phyloP scores from a whole-genome alignment of 345 rosid species.

The Salix dunnii region DNA sequence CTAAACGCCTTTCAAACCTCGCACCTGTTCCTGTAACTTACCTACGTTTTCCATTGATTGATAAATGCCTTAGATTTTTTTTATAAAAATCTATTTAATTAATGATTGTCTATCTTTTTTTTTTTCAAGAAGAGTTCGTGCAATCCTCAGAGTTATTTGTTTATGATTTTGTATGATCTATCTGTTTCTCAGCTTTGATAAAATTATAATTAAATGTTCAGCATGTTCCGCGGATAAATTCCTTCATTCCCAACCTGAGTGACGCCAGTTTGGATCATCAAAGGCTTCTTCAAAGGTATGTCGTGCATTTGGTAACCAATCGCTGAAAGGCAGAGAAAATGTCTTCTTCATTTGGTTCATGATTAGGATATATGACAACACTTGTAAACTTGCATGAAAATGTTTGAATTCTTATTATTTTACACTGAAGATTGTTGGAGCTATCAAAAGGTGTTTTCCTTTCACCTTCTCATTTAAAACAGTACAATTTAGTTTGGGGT shows the following conservation, averaged over 20 bases:
- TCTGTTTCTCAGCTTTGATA: conserved; percentile 13
- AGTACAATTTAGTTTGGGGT: background rate
- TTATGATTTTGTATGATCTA: background rate
- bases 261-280: conserved; percentile 90
- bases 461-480: too few species aligned
- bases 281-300: conserved; percentile 79
- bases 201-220: conserved; percentile 27
- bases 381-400: too few species aligned
- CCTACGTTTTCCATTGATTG: background rate
- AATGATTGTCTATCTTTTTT: too few species aligned
- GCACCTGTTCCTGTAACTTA: conserved; percentile 68
- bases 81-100: too few species aligned
- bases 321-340: too few species aligned
- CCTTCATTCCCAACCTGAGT: conserved; percentile 65
- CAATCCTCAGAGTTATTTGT: background rate
- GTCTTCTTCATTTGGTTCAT: too few species aligned
- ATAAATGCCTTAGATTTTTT: background rate
- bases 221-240: conserved; percentile 82
- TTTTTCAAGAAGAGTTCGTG: background rate
- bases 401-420: background rate
- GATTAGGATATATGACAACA: too few species aligned
- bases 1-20: conserved; percentile 65
- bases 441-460: background rate
- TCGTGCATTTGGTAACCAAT: conserved; percentile 15
- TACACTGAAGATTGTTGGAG: background rate